phyloP scores from a whole-genome alignment of 345 rosid species.

The Dovyalis caffra region DNA sequence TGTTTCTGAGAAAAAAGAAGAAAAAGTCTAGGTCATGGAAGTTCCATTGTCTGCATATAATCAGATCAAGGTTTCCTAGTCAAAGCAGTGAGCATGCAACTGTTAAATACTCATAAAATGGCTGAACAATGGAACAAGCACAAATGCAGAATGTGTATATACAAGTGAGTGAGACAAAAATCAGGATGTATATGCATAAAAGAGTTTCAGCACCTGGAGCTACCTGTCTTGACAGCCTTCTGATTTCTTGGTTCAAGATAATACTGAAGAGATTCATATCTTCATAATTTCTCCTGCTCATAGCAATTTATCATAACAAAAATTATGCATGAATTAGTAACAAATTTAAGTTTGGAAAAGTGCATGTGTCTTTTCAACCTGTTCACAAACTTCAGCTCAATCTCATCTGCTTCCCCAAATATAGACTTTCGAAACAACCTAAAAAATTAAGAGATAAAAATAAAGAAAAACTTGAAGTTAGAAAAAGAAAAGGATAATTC shows the following conservation, averaged over 20 bases:
- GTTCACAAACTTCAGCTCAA: constrained; percentile 89
- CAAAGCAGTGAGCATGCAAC: no score
- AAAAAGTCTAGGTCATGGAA: neutral
- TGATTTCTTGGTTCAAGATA: constrained; percentile 92
- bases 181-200: no score
- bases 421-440: constrained; percentile 94
- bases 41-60: neutral
- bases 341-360: neutral
- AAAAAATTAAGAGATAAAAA: constrained; percentile 14
- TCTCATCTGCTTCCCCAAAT: constrained; percentile 95
- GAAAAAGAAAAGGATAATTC: neutral
- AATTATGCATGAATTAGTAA: constrained; percentile 8
- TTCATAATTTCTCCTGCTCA: constrained; percentile 76
- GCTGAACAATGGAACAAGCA: no score
- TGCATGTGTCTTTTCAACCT: constrained; percentile 43
- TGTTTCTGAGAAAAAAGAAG: neutral
- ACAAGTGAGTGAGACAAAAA: neutral
- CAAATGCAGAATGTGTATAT: neutral
- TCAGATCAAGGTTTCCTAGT: neutral
- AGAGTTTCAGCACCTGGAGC: no score
- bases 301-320: constrained; percentile 16
- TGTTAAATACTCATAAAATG: no score
- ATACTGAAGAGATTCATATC: constrained; percentile 81
- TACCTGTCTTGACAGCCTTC: constrained; percentile 87
- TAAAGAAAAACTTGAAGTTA: neutral